Percentiles rank a stretch among this genome's conserved stretches.
phyloP scores from a whole-genome alignment of 768 basidiomycete genomes.

The Leccinum sublutescens region DNA sequence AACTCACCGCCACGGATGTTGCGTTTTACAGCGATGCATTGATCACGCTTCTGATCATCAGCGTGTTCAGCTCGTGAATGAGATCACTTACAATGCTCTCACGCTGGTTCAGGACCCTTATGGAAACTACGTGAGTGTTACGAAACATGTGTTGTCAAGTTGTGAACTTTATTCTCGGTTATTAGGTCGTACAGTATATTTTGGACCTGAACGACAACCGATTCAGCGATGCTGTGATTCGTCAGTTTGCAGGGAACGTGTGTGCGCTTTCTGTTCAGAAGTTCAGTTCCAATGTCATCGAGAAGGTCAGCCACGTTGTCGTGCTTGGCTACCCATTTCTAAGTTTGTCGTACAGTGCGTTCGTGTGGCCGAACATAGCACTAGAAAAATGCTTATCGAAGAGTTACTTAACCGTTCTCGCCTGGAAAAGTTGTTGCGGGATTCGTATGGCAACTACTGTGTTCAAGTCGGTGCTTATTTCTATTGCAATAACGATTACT shows the following conservation, averaged over 20 bases:
- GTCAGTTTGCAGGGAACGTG: constrained; percentile 96
- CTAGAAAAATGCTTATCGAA: constrained; percentile 91
- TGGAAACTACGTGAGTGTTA: constrained; percentile 74
- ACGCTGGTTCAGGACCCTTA: constrained; percentile 98
- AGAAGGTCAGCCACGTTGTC: constrained; percentile 60
- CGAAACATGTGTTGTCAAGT: background rate
- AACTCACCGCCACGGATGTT: constrained; percentile 96
- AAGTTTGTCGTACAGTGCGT: constrained; percentile 48
- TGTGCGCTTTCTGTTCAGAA: constrained; percentile 98
- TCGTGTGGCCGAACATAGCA: constrained; percentile 94
- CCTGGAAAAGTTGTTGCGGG: constrained; percentile 91
- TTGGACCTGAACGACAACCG: constrained; percentile 97
- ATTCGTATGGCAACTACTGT: constrained; percentile 96
- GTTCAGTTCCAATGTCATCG: constrained; percentile 98
- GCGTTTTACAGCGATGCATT: constrained; percentile 96
- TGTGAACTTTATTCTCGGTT: constrained; percentile 6
- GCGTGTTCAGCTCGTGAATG: constrained; percentile 93
- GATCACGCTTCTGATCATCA: constrained; percentile 97
- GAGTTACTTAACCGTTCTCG: constrained; percentile 93
- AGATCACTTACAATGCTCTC: constrained; percentile 97
- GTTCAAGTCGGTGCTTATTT: constrained; percentile 60
- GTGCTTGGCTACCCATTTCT: background rate
- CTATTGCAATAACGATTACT: constrained; percentile 7
- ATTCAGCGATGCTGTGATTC: constrained; percentile 96
- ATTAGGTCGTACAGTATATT: constrained; percentile 95